phyloP scores from a whole-genome alignment of 2,329 filamentous ascomycete species.

The Lachnellula willkommii region DNA sequence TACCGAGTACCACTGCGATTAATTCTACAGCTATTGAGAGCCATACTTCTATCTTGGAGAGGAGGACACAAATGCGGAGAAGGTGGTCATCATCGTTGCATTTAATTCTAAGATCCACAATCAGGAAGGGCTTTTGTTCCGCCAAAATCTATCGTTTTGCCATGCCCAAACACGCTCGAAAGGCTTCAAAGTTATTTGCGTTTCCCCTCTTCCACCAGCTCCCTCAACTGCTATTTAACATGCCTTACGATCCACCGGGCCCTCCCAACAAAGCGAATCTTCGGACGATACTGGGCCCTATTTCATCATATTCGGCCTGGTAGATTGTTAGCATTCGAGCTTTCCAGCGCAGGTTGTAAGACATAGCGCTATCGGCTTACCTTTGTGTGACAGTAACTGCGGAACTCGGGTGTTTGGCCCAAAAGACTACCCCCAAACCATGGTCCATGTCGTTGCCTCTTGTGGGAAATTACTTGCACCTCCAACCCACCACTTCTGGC shows the following conservation, averaged over 20 bases:
- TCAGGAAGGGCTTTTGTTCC: conserved; percentile 8
- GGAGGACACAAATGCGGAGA: background rate
- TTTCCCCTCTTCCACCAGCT: background rate
- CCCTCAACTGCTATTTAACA: background rate
- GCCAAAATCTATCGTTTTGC: conserved; percentile 6
- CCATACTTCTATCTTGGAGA: too few species aligned
- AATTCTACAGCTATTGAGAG: too few species aligned
- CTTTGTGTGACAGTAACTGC: conserved; percentile 97
- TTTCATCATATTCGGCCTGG: conserved; percentile 23
- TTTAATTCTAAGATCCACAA: conserved; percentile 8
- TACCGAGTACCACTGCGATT: background rate
- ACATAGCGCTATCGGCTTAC: conserved; percentile 16
- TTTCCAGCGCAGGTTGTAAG: background rate
- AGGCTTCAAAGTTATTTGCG: background rate
- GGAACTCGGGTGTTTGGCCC: conserved; percentile 96
- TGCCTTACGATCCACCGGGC: conserved; percentile 66
- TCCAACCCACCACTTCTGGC: conserved; percentile 88
- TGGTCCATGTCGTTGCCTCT: conserved; percentile 91
- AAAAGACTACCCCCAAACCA: conserved; percentile 98
- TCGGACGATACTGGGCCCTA: conserved; percentile 62
- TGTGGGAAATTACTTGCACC: conserved; percentile 95
- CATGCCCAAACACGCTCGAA: background rate
- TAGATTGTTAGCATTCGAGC: conserved; percentile 1
- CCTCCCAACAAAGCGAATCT: conserved; percentile 91
- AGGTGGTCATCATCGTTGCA: conserved; percentile 2